Conservation (phyloP, 495 filamentous ascomycete genomes). For the Aspergillus incahuasiensis region DNA sequence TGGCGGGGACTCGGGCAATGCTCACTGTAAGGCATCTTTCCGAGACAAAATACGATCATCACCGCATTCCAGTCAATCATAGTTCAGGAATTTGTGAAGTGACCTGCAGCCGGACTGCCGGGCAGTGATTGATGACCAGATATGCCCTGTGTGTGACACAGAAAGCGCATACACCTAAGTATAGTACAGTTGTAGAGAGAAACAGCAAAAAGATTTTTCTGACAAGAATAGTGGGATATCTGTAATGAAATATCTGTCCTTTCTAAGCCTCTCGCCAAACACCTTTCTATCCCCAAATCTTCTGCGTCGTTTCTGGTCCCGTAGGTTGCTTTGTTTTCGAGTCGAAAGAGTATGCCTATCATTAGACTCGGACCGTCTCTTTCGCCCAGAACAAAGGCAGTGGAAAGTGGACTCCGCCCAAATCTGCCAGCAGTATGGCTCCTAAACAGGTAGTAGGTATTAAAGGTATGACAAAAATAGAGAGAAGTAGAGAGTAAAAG, state of each 20-base stretch:
- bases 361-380: neutral
- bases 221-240: conserved; percentile 10
- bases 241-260: conserved; percentile 9
- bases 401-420: neutral
- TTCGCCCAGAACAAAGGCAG: neutral
- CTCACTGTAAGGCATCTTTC: neutral
- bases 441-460: conserved; percentile 6
- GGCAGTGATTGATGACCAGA: neutral
- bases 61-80: neutral
- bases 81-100: neutral
- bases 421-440: conserved; percentile 1
- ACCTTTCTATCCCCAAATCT: conserved; percentile 5
- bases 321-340: neutral
- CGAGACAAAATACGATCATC: neutral
- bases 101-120: conserved; percentile 1
- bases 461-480: conserved; percentile 2
- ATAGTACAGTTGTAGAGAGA: neutral
- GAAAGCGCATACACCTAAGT: neutral
- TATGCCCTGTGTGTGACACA: conserved; percentile 1
- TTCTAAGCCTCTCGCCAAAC: conserved; percentile 4
- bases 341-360: neutral
- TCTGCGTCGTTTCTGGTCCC: neutral
- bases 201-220: conserved; percentile 1
- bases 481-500: conserved; percentile 1
- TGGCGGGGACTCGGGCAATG: neutral